Percentiles rank a stretch among this genome's conserved stretches.
Conservation (phyloP, 2,329 filamentous ascomycete species). For the Berkeleyomyces basicola region DNA sequence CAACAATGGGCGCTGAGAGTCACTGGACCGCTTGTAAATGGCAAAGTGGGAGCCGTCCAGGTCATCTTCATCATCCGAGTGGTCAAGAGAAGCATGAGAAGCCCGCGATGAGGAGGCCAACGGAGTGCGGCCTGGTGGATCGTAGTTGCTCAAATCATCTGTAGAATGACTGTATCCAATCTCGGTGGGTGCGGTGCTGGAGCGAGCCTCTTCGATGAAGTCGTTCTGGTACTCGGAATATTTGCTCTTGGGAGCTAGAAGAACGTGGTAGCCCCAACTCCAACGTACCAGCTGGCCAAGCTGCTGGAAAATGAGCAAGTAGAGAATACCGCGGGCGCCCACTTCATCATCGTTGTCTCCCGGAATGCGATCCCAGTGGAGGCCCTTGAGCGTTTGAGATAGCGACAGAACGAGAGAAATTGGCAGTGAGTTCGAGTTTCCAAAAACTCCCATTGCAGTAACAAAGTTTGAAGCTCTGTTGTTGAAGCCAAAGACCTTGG, state of each 20-base stretch:
- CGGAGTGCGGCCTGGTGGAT: constrained; percentile 40
- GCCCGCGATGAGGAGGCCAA: constrained; percentile 32
- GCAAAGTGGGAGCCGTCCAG: constrained; percentile 10
- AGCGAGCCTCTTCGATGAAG: constrained; percentile 24
- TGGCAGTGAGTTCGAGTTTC: constrained; percentile 93
- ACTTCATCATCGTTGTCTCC: constrained; percentile 94
- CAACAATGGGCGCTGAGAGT: constrained; percentile 7
- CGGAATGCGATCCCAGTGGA: constrained; percentile 85
- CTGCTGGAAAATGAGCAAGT: constrained; percentile 94
- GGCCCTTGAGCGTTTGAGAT: constrained; percentile 74
- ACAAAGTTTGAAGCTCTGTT: constrained; percentile 87
- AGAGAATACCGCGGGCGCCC: constrained; percentile 80
- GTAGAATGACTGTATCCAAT: constrained; percentile 23
- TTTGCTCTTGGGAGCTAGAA: constrained; percentile 69
- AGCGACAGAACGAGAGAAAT: constrained; percentile 92
- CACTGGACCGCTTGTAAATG: constrained; percentile 4
- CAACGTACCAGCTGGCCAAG: constrained; percentile 87
- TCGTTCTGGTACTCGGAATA: constrained; percentile 48
- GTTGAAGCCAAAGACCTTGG: constrained; percentile 62
- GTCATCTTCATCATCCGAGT: constrained; percentile 32
- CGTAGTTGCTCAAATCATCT: constrained; percentile 32
- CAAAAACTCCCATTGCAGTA: constrained; percentile 91
- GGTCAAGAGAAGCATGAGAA: constrained; percentile 32
- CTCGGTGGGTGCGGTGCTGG: constrained; percentile 31
- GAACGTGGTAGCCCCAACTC: constrained; percentile 95